Evolutionary conservation across 23 red algal genomes (phyloP), one percentile per base, ranked within the genome.

Genomic region (Gracilaria vermiculophylla): DNA sequence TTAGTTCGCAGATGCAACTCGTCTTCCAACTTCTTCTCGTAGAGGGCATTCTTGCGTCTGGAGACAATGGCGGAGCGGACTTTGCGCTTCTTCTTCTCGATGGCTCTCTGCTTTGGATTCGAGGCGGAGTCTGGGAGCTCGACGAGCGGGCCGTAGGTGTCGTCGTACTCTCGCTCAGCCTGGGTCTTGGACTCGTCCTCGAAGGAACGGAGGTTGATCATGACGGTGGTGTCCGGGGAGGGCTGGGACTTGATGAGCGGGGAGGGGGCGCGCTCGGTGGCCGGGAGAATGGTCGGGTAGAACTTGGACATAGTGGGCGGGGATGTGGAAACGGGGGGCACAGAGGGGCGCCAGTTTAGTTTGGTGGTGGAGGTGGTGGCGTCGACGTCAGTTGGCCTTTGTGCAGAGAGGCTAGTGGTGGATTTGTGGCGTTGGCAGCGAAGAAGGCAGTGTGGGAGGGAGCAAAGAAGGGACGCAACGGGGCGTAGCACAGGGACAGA

Each of bases 41-140:
- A 86, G 25, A 86, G 54, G 11, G 81, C 81, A 17, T 35, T 86
- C 81, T 86, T 86, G 5, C 81, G 81, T n/a, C 81, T 32, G 42
- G 81, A 86, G 25, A 86, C 81, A 19, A 86, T 86, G 28, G 81
- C 81, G 31, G 81, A 86, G 14, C 81, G 81, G 0, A 86, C 81
- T 25, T 86, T 86, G 31, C 81, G 81, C 19, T 48, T 39, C 61
- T 86, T 86, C 60, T 86, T 86, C 23, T 53, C 62, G 49, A 64
- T 40, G 29, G 35, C 33, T 16, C 81, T 35, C 42, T 72, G 33
- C 34, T 51, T 53, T 11, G 60, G 61, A 55, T 67, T 42, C 37
- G 61, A 69, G 47, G 43, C 8, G 62, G 60, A 41, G 66, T 86
- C 81, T 3, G 81, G 64, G 0, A 64, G 81, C n/a, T 70, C 45